Evolutionary conservation across 108 stramenopile species (phyloP).

Genomic region (Cyclotella baltica): DNA sequence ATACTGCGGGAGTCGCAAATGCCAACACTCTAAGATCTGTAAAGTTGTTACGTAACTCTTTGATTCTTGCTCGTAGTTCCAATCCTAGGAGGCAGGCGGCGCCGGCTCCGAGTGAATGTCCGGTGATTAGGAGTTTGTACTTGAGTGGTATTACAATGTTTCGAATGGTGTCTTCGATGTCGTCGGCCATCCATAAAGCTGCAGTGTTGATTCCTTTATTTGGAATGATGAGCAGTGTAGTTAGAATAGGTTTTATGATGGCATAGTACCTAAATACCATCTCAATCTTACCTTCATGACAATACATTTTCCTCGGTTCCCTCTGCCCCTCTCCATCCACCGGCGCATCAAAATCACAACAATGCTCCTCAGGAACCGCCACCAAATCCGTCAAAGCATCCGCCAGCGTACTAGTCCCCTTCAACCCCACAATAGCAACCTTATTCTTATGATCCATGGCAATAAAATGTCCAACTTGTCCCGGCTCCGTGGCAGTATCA

Average conservation of each 20-base stretch:
- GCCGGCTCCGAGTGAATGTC: constrained; percentile 65
- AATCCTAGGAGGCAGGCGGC: constrained; percentile 56
- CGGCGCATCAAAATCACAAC: constrained; percentile 39
- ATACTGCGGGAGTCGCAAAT: constrained; percentile 68
- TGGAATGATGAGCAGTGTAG: no score
- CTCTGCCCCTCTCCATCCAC: background rate
- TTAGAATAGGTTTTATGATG: no score
- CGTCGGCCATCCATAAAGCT: constrained; percentile 45
- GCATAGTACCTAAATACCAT: no score
- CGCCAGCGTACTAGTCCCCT: constrained; percentile 63
- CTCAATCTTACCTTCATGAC: constrained; percentile 73
- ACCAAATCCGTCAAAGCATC: constrained; percentile 65
- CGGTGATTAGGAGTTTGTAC: constrained; percentile 54
- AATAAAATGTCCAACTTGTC: constrained; percentile 46
- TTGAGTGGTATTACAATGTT: constrained; percentile 53
- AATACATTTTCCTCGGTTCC: constrained; percentile 40
- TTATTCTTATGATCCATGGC: constrained; percentile 46
- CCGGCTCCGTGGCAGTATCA: constrained; percentile 49
- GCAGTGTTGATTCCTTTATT: constrained; percentile 54
- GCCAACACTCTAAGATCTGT: constrained; percentile 48
- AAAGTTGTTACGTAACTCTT: constrained; percentile 13
- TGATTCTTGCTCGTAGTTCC: constrained; percentile 50
- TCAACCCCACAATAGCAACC: constrained; percentile 59
- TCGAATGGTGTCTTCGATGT: constrained; percentile 50
- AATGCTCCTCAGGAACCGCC: constrained; percentile 36